These are phyloP conservation scores for Trichoderma orchidacearum DNA, from an alignment of 495 filamentous ascomycete species.

Conservation along the genomic window DNA sequence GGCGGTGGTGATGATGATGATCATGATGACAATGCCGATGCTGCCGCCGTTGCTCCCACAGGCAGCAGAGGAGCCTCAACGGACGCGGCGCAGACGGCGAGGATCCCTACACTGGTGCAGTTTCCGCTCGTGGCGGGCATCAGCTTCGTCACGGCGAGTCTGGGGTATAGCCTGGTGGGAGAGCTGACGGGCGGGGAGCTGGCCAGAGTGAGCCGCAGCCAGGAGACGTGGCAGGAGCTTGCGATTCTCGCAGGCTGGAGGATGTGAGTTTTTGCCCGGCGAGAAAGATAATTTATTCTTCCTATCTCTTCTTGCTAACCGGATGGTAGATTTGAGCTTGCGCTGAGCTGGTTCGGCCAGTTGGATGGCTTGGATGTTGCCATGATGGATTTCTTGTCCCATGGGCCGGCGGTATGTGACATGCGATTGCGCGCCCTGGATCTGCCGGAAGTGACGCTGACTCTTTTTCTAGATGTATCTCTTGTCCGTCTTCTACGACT, in stretches of 20 bases:
- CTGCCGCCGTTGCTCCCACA: not conserved
- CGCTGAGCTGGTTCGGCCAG: slow-evolving; percentile 51
- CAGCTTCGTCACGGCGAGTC: slow-evolving; percentile 45
- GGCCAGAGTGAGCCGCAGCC: slow-evolving; percentile 42
- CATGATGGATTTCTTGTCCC: slow-evolving; percentile 51
- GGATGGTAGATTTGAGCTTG: slow-evolving; percentile 44
- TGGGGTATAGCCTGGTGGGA: slow-evolving; percentile 41
- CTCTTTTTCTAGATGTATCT: slow-evolving; percentile 41
- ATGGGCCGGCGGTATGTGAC: slow-evolving; percentile 51
- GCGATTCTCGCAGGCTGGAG: slow-evolving; percentile 49
- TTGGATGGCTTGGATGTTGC: slow-evolving; percentile 64
- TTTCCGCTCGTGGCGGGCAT: slow-evolving; percentile 50
- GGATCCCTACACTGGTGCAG: slow-evolving; percentile 37
- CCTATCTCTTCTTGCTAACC: too few relatives aligned
- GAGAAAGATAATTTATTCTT: too few relatives aligned
- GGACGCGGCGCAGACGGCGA: slow-evolving; percentile 11
- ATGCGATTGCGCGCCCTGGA: too few relatives aligned
- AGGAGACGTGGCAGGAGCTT: slow-evolving; percentile 49
- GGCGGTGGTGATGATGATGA: not conserved
- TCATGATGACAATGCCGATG: not conserved
- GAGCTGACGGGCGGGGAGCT: slow-evolving; percentile 40
- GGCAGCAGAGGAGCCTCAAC: not conserved
- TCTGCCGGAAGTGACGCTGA: slow-evolving; percentile 7
- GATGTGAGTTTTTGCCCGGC: slow-evolving; percentile 36
- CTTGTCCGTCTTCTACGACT: slow-evolving; percentile 56